phyloP scores from a whole-genome alignment of 192 early-diverging fungal genomes.

The Ambispora gerdemannii region DNA sequence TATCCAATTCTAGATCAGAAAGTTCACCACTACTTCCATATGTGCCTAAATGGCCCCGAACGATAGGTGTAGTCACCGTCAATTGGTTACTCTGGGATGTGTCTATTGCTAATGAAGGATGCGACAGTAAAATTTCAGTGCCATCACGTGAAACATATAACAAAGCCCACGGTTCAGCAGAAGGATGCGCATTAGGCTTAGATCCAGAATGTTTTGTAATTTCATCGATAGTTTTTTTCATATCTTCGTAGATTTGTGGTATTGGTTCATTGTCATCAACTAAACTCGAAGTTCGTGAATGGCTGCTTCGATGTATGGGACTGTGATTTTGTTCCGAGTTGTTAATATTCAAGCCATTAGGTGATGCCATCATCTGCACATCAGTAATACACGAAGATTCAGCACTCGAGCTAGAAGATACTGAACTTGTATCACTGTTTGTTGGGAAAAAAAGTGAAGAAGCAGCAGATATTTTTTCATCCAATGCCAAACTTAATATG shows the following conservation, averaged over 20 bases:
- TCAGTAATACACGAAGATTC: neutral
- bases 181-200: neutral
- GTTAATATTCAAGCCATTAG: neutral
- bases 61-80: neutral
- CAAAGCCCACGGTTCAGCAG: conserved; percentile 12
- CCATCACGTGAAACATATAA: conserved; percentile 19
- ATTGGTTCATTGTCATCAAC: neutral
- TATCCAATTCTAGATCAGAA: conserved; percentile 35
- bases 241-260: conserved; percentile 12
- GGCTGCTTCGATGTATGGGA: neutral
- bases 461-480: neutral
- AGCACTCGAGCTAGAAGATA: neutral
- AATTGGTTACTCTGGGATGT: neutral
- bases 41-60: neutral
- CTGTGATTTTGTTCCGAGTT: neutral
- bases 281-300: neutral
- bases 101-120: neutral
- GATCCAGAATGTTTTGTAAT: neutral
- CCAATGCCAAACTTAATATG: neutral
- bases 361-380: neutral
- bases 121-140: neutral
- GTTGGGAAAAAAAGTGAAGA: neutral
- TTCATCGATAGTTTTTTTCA: conserved; percentile 15
- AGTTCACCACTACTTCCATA: conserved; percentile 12
- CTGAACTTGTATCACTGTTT: neutral